phyloP scores from a whole-genome alignment of 1,139 yeast genomes.

The Candida sp. region DNA sequence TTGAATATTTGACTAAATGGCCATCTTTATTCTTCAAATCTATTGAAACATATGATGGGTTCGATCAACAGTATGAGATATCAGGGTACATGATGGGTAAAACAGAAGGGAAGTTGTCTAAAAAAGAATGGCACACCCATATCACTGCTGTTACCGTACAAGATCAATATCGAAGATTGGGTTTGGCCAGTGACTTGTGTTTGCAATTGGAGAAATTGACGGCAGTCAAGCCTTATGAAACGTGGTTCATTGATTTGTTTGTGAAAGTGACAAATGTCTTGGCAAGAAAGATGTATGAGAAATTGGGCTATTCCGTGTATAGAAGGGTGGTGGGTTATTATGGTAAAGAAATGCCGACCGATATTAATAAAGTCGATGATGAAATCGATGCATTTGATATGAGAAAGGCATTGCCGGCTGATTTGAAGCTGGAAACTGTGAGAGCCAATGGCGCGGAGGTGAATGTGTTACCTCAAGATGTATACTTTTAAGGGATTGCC shows the following conservation, averaged over 20 bases:
- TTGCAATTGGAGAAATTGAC: slow-evolving; percentile 69
- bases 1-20: slow-evolving; percentile 82
- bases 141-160: slow-evolving; percentile 95
- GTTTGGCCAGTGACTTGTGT: slow-evolving; percentile 79
- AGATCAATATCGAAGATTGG: slow-evolving; percentile 77
- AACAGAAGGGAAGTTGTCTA: slow-evolving; percentile 70
- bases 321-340: slow-evolving; percentile 92
- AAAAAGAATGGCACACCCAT: slow-evolving; percentile 92
- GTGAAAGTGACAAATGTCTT: slow-evolving; percentile 81
- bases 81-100: slow-evolving; percentile 95
- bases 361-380: slow-evolving; percentile 48
- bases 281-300: slow-evolving; percentile 81
- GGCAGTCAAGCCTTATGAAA: slow-evolving; percentile 60
- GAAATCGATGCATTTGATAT: slow-evolving; percentile 87
- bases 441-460: slow-evolving; percentile 56
- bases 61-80: slow-evolving; percentile 24
- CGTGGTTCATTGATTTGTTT: slow-evolving; percentile 85
- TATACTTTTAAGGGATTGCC: slow-evolving; percentile 12
- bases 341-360: slow-evolving; percentile 47
- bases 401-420: slow-evolving; percentile 65
- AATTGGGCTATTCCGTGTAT: slow-evolving; percentile 79
- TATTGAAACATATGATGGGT: slow-evolving; percentile 28
- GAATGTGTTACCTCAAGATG: slow-evolving; percentile 62
- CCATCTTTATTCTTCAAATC: slow-evolving; percentile 87
- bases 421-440: slow-evolving; percentile 45